A percentile compares a stretch with the other conserved stretches of the same genome.
Evolutionary conservation across 176 grass and related monocot genomes (phyloP).

Genomic region (Stipa capillata): DNA sequence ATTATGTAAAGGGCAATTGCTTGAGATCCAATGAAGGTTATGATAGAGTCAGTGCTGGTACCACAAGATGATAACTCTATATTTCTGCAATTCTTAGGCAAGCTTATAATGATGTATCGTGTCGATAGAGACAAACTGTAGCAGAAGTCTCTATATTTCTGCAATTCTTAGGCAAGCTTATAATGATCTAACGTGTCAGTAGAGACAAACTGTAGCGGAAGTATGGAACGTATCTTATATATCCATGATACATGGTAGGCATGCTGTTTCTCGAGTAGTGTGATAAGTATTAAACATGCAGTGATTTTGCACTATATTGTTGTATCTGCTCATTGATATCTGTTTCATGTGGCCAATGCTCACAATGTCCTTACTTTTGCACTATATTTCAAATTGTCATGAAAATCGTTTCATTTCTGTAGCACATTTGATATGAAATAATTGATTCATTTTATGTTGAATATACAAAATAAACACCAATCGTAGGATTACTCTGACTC

Average conservation of each 20-base stretch:
- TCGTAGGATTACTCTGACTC: not conserved
- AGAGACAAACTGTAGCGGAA: not conserved
- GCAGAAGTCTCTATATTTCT: not conserved
- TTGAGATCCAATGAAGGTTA: not conserved
- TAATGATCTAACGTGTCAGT: not conserved
- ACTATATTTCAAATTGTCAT: not conserved
- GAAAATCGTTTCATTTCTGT: not conserved
- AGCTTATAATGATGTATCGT: not conserved
- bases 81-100: not conserved
- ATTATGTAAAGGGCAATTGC: not conserved
- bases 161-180: not conserved
- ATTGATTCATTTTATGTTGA: not conserved
- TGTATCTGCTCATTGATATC: not conserved
- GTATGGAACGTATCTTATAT: not conserved
- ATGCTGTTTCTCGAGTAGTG: not conserved
- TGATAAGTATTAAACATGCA: not conserved
- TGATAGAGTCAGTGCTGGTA: not conserved
- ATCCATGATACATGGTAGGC: not conserved
- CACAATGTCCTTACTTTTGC: not conserved
- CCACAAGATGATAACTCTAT: not conserved
- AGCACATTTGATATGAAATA: not conserved
- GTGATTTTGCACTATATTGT: not conserved
- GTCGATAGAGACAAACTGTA: too few species aligned
- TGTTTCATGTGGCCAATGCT: not conserved
- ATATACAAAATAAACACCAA: not conserved